Evolutionary conservation across 352 stramenopile genomes (phyloP), one percentile per base, ranked within the genome.

Genomic region (Elongisporangium undulatum): DNA sequence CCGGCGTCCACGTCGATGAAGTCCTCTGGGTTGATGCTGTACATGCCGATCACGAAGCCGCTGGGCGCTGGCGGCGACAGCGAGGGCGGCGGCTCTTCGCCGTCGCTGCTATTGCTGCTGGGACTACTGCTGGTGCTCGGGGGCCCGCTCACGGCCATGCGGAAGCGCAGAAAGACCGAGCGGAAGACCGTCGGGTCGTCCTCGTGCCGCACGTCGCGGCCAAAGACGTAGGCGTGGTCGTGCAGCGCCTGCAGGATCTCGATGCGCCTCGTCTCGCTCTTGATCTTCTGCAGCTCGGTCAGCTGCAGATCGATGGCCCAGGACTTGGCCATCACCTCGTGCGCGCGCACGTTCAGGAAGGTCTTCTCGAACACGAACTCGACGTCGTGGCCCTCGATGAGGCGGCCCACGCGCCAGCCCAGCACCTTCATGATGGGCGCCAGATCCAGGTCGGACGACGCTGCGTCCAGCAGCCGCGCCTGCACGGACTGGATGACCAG

Each of bases 251-350:
- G 72, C 16, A 81, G 45, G 34, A 78, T 64, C 29, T 81, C 69
- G 16, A 81, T 50, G 0, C 72, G 63, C 21, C 45, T 52, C 2
- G 70, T 74, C 52, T 80, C 69, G 48, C 58, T 67, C 39, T 77
- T 77, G 19, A 75, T 66, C 49, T 68, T 71, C n/a, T 67, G 63
- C 23, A 76, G 75, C 20, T 70, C 58, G 1, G 69, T 65, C n/a
- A 81, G 62, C 15, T 67, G 55, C 56, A 76, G 66, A 53, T 82
- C 68, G n/a, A 75, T 71, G 15, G 62, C 59, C 74, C 74, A 82
- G 19, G 69, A 76, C 57, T 76, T 75, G 29, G 71, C 59, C 68
- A 75, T 70, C 34, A 77, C 29, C 3, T 62, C 20, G 2, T 60
- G 55, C 26, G 62, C 57, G 20, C 51, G 59, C 1, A 75, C 71